phyloP scores from a whole-genome alignment of 345 rosid species.

The Moricandia moricandioides region DNA sequence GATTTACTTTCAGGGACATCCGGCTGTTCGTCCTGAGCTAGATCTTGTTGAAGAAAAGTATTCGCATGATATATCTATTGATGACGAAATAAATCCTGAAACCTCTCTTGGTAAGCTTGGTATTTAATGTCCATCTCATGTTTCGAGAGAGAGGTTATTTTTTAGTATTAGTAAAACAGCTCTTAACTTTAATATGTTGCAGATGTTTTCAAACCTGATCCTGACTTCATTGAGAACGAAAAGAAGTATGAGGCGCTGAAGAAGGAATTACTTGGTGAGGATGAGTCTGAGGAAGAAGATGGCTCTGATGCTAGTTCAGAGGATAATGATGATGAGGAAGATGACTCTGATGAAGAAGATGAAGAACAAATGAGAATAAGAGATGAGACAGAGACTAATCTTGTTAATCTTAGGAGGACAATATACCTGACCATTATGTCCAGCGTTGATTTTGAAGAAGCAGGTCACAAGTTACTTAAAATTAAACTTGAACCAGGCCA shows the following conservation, averaged over 20 bases:
- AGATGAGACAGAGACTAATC: slow-evolving; percentile 98
- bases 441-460: slow-evolving; percentile 97
- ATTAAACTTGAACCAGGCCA: slow-evolving; percentile 97
- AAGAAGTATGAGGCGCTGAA: slow-evolving; percentile 79
- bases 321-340: slow-evolving; percentile 50
- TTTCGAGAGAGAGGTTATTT: neutral
- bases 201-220: slow-evolving; percentile 79
- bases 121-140: neutral
- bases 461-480: slow-evolving; percentile 91
- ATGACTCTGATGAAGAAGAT: slow-evolving; percentile 65
- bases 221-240: slow-evolving; percentile 83
- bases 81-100: slow-evolving; percentile 69
- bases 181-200: slow-evolving; percentile 21
- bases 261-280: slow-evolving; percentile 85
- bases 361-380: slow-evolving; percentile 71
- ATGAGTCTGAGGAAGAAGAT: slow-evolving; percentile 81
- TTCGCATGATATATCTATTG: slow-evolving; percentile 84
- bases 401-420: slow-evolving; percentile 91
- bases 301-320: slow-evolving; percentile 69
- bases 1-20: slow-evolving; percentile 63
- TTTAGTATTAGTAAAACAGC: neutral
- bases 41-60: slow-evolving; percentile 93
- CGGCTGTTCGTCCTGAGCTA: slow-evolving; percentile 90
- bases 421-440: slow-evolving; percentile 96
- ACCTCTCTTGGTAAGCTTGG: slow-evolving; percentile 66